Evolutionary conservation across 441 rosid species (phyloP).

Genomic region (Adansonia rubrostipa): DNA sequence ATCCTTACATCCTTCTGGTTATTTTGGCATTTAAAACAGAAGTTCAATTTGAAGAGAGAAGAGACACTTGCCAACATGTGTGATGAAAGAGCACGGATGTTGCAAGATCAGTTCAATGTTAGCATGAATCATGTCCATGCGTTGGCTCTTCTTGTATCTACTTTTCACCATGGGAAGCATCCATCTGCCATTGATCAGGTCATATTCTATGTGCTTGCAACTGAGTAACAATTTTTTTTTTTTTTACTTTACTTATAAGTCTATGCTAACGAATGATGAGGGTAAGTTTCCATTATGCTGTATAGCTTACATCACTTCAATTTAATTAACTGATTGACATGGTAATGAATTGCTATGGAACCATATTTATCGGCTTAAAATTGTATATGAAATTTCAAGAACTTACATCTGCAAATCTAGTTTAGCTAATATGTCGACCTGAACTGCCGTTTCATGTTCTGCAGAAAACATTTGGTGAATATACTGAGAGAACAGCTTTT

Average conservation of each 20-base stretch:
- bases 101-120: slow-evolving; percentile 99
- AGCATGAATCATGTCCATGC: slow-evolving; percentile 98
- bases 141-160: slow-evolving; percentile 91
- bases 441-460: slow-evolving; percentile 26
- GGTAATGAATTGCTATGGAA: not conserved
- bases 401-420: not conserved
- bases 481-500: slow-evolving; percentile 91
- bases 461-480: slow-evolving; percentile 88
- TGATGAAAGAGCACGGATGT: slow-evolving; percentile 92
- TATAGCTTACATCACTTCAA: not conserved
- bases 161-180: slow-evolving; percentile 93
- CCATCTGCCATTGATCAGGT: slow-evolving; percentile 98
- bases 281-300: not conserved
- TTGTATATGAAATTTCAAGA: not conserved
- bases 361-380: not conserved
- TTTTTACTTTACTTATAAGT: not conserved
- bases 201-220: slow-evolving; percentile 24
- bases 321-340: not conserved
- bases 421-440: not conserved
- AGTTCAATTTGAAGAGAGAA: slow-evolving; percentile 47
- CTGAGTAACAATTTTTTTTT: not conserved
- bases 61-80: slow-evolving; percentile 91
- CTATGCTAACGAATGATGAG: not conserved
- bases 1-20: slow-evolving; percentile 64
- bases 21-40: slow-evolving; percentile 54